phyloP scores from a whole-genome alignment of 345 rosid species.

The Populus tremula region DNA sequence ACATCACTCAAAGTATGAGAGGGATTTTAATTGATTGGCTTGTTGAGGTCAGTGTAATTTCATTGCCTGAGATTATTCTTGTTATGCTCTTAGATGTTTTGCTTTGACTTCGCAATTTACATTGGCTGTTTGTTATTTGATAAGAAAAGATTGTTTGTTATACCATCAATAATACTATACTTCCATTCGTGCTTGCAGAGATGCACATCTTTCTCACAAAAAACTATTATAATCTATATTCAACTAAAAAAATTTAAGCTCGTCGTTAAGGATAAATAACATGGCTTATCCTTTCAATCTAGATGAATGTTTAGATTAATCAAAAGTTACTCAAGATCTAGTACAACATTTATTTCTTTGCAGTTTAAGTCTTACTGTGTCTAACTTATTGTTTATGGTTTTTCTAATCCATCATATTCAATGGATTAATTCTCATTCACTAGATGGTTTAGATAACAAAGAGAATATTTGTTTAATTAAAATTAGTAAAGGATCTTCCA shows the following conservation, averaged over 20 bases:
- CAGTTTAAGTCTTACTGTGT: not conserved
- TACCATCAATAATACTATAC: not conserved
- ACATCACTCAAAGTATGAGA: constrained; percentile 80
- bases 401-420: not conserved
- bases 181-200: not conserved
- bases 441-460: not conserved
- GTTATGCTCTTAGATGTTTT: not conserved
- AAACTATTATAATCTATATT: not conserved
- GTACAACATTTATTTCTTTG: not conserved
- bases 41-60: constrained; percentile 67
- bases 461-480: not conserved
- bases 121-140: not conserved
- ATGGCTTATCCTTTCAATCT: not conserved
- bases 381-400: not conserved
- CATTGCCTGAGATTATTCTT: not conserved
- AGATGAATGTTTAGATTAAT: not conserved
- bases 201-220: not conserved
- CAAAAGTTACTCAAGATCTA: not conserved
- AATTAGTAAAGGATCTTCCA: not conserved
- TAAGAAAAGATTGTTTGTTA: not conserved
- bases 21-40: constrained; percentile 96
- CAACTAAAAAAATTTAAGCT: not conserved
- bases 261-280: not conserved
- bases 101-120: not conserved
- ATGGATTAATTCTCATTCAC: not conserved